phyloP scores from a whole-genome alignment of 805 yeast species.

The Metschnikowia drakensbergensis region DNA sequence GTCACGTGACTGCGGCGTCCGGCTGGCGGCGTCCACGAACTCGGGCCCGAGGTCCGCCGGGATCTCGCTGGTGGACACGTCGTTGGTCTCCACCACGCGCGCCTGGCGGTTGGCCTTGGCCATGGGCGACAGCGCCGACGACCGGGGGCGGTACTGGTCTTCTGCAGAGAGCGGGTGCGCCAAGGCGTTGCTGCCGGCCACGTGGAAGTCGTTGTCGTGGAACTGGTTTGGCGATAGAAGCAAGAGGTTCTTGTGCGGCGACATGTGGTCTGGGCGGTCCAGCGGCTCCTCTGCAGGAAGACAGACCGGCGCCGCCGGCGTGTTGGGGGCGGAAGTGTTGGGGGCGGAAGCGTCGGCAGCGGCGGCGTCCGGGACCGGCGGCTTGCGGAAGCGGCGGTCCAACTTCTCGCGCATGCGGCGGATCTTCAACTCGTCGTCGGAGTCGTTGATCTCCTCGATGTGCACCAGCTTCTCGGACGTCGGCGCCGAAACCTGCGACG shows the following conservation, averaged over 20 bases:
- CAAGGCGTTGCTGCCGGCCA: conserved; percentile 12
- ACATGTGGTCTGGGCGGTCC: conserved; percentile 3
- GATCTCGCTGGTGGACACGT: conserved; percentile 11
- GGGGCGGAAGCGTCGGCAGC: conserved; percentile 14
- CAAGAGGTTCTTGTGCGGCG: conserved; percentile 28
- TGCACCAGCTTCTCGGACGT: conserved; percentile 14
- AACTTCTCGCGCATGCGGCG: conserved; percentile 14
- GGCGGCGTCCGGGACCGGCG: conserved; percentile 14
- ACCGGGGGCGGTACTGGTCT: conserved; percentile 23
- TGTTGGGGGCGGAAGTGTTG: conserved; percentile 7
- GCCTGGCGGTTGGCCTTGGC: conserved; percentile 44
- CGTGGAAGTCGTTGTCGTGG: conserved; percentile 33
- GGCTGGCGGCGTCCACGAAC: no score
- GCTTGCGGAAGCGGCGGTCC: conserved; percentile 13
- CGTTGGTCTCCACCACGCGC: conserved; percentile 39
- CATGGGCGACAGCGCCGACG: conserved; percentile 37
- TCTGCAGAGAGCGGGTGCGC: conserved; percentile 11
- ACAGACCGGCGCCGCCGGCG: no score
- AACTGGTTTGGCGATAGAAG: conserved; percentile 39
- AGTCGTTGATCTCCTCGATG: conserved; percentile 40
- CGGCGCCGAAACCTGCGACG: not conserved
- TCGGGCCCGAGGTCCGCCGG: conserved; percentile 1
- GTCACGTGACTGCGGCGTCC: not conserved
- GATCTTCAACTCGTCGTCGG: conserved; percentile 33
- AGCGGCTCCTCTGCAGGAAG: no score